Evolutionary conservation across 306 rosid species (phyloP).

Genomic region (Rosa chinensis): DNA sequence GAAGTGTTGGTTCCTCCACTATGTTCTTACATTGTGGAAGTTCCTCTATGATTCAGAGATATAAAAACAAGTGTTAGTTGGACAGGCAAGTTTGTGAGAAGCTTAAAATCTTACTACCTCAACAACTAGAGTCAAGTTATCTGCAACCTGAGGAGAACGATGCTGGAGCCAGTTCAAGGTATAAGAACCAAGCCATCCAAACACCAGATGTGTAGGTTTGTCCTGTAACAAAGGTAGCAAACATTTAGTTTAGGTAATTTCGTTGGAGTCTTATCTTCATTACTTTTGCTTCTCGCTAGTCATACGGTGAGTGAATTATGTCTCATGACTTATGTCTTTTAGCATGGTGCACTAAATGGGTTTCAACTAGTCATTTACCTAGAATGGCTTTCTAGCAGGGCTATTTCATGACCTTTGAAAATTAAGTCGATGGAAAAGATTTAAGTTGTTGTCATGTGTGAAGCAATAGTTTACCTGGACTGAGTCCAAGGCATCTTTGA

Average conservation of each 20-base stretch:
- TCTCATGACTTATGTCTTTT: neutral
- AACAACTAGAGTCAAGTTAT: neutral
- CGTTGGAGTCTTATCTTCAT: neutral
- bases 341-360: neutral
- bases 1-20: neutral
- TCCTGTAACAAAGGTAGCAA: neutral
- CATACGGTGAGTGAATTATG: neutral
- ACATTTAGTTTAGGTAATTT: neutral
- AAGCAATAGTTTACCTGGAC: neutral
- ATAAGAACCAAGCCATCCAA: neutral
- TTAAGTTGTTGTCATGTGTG: neutral
- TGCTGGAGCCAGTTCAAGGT: neutral
- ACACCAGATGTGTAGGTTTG: neutral
- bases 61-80: neutral
- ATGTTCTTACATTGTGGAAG: neutral
- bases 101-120: neutral
- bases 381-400: neutral
- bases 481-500: neutral
- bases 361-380: neutral
- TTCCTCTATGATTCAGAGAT: neutral
- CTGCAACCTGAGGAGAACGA: neutral
- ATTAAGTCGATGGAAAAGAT: neutral
- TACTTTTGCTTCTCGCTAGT: neutral
- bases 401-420: neutral
- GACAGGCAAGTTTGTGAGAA: neutral